Percentiles rank a stretch among this genome's conserved stretches.
phyloP scores from a whole-genome alignment of 805 yeast species.

The Pachysolen tannophilus region DNA sequence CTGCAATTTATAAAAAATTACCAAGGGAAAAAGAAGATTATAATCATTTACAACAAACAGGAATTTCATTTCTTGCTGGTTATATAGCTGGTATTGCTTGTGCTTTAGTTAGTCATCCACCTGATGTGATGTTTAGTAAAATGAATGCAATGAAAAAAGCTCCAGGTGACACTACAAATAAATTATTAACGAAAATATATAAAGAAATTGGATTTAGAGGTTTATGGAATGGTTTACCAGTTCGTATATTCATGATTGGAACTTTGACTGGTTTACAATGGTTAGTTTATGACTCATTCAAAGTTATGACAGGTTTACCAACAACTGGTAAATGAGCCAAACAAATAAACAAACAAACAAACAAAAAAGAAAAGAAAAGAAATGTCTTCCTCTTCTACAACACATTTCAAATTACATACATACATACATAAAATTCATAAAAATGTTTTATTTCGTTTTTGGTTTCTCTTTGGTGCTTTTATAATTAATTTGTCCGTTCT shows the following conservation, averaged over 20 bases:
- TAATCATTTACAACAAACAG: constrained; percentile 6
- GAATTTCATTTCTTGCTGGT: constrained; percentile 6
- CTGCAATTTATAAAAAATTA: constrained; percentile 6
- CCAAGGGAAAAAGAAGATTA: constrained; percentile 6
- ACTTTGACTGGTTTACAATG: constrained; percentile 10
- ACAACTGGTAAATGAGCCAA: constrained; percentile 10
- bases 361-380: too few relatives aligned
- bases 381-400: too few relatives aligned
- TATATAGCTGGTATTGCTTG: constrained; percentile 9
- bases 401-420: too few relatives aligned
- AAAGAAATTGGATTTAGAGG: constrained; percentile 9
- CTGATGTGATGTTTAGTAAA: constrained; percentile 9
- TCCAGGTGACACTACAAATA: neutral
- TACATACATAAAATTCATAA: too few relatives aligned
- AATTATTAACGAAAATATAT: constrained; percentile 4
- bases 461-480: too few relatives aligned
- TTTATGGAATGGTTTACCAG: constrained; percentile 9
- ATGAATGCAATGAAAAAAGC: constrained; percentile 4
- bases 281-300: constrained; percentile 8
- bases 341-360: too few relatives aligned
- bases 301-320: constrained; percentile 8
- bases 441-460: too few relatives aligned
- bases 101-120: constrained; percentile 8
- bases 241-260: constrained; percentile 9
- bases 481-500: too few relatives aligned